These are phyloP conservation scores for Neonectria ditissima DNA, from an alignment of 2,329 filamentous ascomycete species.

Conservation along the genomic window DNA sequence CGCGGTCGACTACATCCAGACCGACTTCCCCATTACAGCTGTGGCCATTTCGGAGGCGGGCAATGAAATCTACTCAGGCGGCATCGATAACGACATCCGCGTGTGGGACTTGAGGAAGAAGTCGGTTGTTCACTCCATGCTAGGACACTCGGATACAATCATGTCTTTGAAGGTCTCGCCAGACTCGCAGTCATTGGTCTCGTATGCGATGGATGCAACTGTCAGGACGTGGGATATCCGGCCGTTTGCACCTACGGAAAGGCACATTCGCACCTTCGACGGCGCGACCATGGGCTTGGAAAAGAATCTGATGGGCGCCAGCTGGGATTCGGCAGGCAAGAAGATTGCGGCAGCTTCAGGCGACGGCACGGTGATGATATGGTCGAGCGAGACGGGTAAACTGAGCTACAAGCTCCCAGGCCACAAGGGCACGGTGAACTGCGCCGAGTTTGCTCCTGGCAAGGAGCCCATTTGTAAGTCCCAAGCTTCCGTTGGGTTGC, in stretches of 20 bases:
- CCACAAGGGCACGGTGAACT: conserved; percentile 95
- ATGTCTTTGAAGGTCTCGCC: conserved; percentile 93
- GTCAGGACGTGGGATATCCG: conserved; percentile 96
- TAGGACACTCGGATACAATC: conserved; percentile 91
- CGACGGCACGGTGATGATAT: conserved; percentile 90
- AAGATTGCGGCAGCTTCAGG: conserved; percentile 90
- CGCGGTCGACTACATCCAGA: conserved; percentile 88
- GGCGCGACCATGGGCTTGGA: conserved; percentile 90
- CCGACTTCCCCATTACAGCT: conserved; percentile 91
- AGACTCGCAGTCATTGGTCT: conserved; percentile 89
- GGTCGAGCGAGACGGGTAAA: conserved; percentile 90
- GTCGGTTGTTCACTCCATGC: conserved; percentile 85
- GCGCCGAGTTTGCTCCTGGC: conserved; percentile 88
- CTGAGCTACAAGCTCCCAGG: conserved; percentile 94
- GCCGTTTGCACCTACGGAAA: conserved; percentile 90
- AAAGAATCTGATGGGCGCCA: conserved; percentile 90
- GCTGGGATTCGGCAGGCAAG: conserved; percentile 89
- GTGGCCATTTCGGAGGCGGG: conserved; percentile 93
- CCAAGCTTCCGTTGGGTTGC: background rate
- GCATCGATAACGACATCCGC: conserved; percentile 97
- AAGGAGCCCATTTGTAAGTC: conserved; percentile 87
- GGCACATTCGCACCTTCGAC: conserved; percentile 88
- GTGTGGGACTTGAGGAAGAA: conserved; percentile 98
- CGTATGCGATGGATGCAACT: conserved; percentile 93
- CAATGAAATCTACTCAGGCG: conserved; percentile 93